Evolutionary conservation across 208 protist species (phyloP), one percentile per base, ranked within the genome.

Genomic region (Leishmania lainsoni): DNA sequence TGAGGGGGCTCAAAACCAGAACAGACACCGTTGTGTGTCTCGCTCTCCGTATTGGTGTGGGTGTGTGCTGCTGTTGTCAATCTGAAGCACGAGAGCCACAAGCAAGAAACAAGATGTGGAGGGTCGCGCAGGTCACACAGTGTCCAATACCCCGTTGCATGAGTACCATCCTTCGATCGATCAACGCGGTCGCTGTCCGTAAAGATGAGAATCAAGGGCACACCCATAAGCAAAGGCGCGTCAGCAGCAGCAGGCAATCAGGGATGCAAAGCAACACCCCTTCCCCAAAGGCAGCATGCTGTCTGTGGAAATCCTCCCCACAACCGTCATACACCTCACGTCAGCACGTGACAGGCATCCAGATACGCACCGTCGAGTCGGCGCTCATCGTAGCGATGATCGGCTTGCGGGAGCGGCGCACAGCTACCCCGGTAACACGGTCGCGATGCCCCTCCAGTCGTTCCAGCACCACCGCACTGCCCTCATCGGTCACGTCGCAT

Each of bases 321-420:
- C 29, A 78, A 1, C 22, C 9, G 35, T 29, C 42, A 73, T 29
- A 51, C 4, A 29, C 39, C 42, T 35, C 69, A 54, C 22, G 12
- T 73, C 69, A 73, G 48, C 42, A 89, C 84, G 96, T 97, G 16
- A 90, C 85, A 3, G 92, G 91, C 29, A 91, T 86, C 94, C 94
- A 97, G 45, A 96, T 91, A 29, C 88, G 91, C 68, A 97, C 93
- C 29, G 91, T 96, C 20, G 90, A 92, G 83, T 97, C 94, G 17
- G 91, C 88, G 83, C 94, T 96, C 45, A 89, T 93, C 5, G 94
- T 97, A 35, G 93, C 94, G 70, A 97, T 91, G 83, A 97, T 94
- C 16, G 92, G 93, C 54, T 89, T 85, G 51, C 79, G 87, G 9
- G 86, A 89, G 80, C 91, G 88, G 68, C 94, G 92, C 78, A 96